Conservation (phyloP, 2,329 filamentous ascomycete species). For the Madurella mycetomatis region DNA sequence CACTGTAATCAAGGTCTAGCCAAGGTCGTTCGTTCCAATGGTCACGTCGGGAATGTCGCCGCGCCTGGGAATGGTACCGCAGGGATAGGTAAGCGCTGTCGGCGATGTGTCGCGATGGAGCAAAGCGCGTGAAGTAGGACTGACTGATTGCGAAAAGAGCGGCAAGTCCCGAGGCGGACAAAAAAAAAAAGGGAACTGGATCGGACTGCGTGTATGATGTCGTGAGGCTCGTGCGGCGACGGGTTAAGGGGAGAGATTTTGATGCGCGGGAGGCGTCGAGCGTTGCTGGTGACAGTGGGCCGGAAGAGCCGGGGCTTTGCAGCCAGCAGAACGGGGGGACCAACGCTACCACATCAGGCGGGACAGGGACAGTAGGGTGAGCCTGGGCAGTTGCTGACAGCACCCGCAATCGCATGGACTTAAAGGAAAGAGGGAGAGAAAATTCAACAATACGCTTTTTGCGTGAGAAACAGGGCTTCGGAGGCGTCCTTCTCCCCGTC, state of each 20-base stretch:
- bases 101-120: not conserved
- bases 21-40: not conserved
- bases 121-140: not conserved
- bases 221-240: conserved; percentile 4
- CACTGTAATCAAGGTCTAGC: conserved; percentile 12
- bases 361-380: conserved; percentile 1
- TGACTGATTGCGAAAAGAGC: not conserved
- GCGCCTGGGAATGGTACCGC: no score
- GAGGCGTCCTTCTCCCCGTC: not conserved
- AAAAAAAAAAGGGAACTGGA: not conserved
- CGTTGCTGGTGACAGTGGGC: conserved; percentile 13
- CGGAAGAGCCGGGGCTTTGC: conserved; percentile 25
- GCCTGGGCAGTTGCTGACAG: conserved; percentile 6
- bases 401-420: conserved; percentile 6
- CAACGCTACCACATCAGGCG: conserved; percentile 11
- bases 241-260: conserved; percentile 21
- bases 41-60: conserved; percentile 2
- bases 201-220: not conserved
- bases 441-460: conserved; percentile 2
- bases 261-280: conserved; percentile 19
- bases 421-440: conserved; percentile 5
- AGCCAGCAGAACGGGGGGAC: conserved; percentile 13
- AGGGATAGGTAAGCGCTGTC: not conserved
- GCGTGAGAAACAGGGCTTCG: not conserved
- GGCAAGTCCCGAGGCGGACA: not conserved